These are phyloP conservation scores for Solanum rostratum DNA, from an alignment of 257 asterid species.

Conservation along the genomic window DNA sequence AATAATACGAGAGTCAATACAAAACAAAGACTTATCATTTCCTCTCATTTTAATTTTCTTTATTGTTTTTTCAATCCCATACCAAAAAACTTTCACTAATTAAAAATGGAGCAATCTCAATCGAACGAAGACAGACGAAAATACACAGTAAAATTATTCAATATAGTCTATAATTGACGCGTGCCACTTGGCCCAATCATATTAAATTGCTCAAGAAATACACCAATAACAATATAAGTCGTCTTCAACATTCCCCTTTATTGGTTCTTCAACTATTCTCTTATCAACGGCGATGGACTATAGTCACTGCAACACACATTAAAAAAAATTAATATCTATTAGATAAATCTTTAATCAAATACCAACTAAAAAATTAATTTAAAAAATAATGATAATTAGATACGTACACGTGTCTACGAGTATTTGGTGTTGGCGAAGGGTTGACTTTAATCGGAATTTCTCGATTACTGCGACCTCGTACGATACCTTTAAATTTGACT, in stretches of 20 bases:
- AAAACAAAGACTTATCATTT: too few species aligned
- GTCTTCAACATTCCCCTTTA: too few species aligned
- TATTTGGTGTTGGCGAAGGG: not conserved
- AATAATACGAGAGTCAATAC: not conserved
- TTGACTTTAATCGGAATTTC: not conserved
- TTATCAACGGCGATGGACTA: not conserved
- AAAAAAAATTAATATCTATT: too few species aligned
- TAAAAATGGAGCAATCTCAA: not conserved
- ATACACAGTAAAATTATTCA: not conserved
- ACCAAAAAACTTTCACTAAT: too few species aligned
- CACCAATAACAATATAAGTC: too few species aligned
- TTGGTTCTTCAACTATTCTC: not conserved
- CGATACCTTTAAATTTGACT: not conserved
- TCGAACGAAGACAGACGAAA: accelerated
- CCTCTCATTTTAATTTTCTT: not conserved
- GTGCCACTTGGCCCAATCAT: too few species aligned
- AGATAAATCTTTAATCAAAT: too few species aligned
- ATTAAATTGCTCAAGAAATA: too few species aligned
- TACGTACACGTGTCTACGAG: not conserved
- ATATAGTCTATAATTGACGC: not conserved
- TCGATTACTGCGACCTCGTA: not conserved
- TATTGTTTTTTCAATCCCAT: too few species aligned
- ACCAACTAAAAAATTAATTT: too few species aligned
- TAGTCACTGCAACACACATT: not conserved
- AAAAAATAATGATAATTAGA: too few species aligned